Evolutionary conservation across 495 filamentous ascomycete species (phyloP).

Genomic region (Trichoderma reesei): DNA sequence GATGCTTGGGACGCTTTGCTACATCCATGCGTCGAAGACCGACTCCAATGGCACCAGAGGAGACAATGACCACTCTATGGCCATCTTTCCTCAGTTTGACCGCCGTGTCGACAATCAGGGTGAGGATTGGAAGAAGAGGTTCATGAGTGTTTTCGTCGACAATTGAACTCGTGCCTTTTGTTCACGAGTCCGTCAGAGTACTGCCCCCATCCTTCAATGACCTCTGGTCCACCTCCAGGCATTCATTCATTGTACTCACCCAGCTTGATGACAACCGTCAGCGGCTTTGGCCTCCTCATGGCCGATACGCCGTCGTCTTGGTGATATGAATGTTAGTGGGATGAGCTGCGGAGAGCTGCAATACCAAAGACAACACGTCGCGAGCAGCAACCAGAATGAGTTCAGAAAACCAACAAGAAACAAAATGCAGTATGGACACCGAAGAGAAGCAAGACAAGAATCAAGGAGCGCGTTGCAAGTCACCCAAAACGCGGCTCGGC

Average conservation of each 20-base stretch:
- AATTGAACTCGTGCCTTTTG: conserved; percentile 86
- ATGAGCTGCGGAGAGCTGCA: background rate
- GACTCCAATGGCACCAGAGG: conserved; percentile 92
- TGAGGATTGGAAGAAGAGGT: conserved; percentile 84
- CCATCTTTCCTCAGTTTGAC: conserved; percentile 79
- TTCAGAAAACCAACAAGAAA: background rate
- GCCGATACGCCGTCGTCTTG: background rate
- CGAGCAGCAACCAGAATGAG: background rate
- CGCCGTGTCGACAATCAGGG: conserved; percentile 85
- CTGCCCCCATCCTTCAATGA: background rate
- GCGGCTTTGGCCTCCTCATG: conserved; percentile 14
- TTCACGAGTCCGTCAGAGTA: background rate
- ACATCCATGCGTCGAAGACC: conserved; percentile 83
- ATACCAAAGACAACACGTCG: background rate
- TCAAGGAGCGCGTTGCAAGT: background rate
- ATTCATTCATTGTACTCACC: conserved; percentile 59
- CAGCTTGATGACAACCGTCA: conserved; percentile 87
- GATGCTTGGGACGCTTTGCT: conserved; percentile 76
- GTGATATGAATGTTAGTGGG: background rate
- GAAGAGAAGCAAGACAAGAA: background rate
- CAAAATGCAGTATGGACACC: background rate
- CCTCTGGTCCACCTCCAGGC: background rate
- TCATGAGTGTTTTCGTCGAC: conserved; percentile 96
- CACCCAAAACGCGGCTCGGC: background rate
- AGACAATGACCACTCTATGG: conserved; percentile 88